Evolutionary conservation across 768 basidiomycete species (phyloP).

Genomic region (Panaeolus cyanescens): DNA sequence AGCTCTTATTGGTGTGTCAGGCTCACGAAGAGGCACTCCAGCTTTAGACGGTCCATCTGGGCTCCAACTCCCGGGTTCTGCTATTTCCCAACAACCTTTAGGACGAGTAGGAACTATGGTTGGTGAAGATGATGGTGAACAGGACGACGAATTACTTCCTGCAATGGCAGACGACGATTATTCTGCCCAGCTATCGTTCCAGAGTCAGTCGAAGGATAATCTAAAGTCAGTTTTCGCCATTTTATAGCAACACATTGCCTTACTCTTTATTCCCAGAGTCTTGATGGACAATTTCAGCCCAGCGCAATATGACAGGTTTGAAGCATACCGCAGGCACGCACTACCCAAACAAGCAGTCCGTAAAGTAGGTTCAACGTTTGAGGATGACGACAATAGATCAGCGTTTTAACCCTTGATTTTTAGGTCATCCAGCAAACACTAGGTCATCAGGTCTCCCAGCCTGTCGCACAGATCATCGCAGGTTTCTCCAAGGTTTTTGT

Average conservation of each 20-base stretch:
- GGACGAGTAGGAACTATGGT: slow-evolving; percentile 10
- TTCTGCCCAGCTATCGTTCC: slow-evolving; percentile 79
- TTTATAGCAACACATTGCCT: background rate
- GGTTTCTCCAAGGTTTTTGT: slow-evolving; percentile 93
- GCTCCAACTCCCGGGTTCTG: slow-evolving; percentile 16
- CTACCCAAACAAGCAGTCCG: slow-evolving; percentile 82
- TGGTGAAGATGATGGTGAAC: slow-evolving; percentile 62
- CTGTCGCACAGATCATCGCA: slow-evolving; percentile 87
- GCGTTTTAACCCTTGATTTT: slow-evolving; percentile 4
- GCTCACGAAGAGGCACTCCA: slow-evolving; percentile 16
- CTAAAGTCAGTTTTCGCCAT: slow-evolving; percentile 54
- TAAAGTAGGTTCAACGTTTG: slow-evolving; percentile 47
- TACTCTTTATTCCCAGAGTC: slow-evolving; percentile 49
- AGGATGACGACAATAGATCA: background rate
- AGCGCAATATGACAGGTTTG: slow-evolving; percentile 86
- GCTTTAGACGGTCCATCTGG: slow-evolving; percentile 13
- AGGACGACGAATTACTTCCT: slow-evolving; percentile 76
- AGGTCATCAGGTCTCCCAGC: slow-evolving; percentile 82
- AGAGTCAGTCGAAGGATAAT: slow-evolving; percentile 88
- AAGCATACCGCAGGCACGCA: slow-evolving; percentile 83
- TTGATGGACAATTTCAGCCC: slow-evolving; percentile 87
- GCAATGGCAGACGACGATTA: slow-evolving; percentile 92
- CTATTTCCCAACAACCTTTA: slow-evolving; percentile 15
- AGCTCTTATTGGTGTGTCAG: slow-evolving; percentile 20
- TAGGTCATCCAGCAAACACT: slow-evolving; percentile 84